Base-by-base conservation (phyloP, 345 rosid species). In the Eucalyptus decipiens region DNA sequence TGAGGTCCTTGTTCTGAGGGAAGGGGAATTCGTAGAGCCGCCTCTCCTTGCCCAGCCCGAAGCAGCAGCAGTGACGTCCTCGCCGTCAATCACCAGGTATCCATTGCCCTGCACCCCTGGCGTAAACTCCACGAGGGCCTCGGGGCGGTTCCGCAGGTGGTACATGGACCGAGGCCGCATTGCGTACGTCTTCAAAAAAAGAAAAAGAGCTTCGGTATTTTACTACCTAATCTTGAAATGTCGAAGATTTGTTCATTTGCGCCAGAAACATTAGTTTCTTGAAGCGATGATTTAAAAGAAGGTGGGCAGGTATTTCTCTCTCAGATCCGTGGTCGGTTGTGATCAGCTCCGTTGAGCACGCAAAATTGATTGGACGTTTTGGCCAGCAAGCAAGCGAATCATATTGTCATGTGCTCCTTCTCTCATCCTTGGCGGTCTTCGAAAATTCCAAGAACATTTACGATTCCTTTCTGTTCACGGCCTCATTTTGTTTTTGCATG, bases 131-230 rank as follows among this genome's bases (percentile, higher is more conserved):
- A 88, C 86, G 4, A 91, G 90, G 24, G 89, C 88, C 7, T 87
- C 52, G 37, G 94, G 94, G 87, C 13, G 52, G 26, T 90, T 92
- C 58, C 89, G 51, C 51, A 49, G 51, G 51, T 49, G 89, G 90
- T 89, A 93, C 90, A 91, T 47, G 45, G 95, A 94, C 18, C 91
- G 92, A 51, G 95, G 95, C 91, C 95, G 90, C 32, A 94, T 94
- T 88, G 91, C 91, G 89, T 93, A 92, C 95, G 93, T 45, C 26
- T 9, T 50, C 86, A 6, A 32, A 18, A 50, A 45, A 49, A 26
- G 8, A 26, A 54, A 23, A 40, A 42, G 26, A 11, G 30, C 19
- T 6, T 15, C 15, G 9, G 18, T 42, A 24, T 24, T 81, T 24
- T 11, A 23, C 13, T 83, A 24, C 51, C 32, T 19, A 45, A n/a